These are phyloP conservation scores for Suillus lakei DNA, from an alignment of 768 basidiomycete genomes.

Conservation along the genomic window DNA sequence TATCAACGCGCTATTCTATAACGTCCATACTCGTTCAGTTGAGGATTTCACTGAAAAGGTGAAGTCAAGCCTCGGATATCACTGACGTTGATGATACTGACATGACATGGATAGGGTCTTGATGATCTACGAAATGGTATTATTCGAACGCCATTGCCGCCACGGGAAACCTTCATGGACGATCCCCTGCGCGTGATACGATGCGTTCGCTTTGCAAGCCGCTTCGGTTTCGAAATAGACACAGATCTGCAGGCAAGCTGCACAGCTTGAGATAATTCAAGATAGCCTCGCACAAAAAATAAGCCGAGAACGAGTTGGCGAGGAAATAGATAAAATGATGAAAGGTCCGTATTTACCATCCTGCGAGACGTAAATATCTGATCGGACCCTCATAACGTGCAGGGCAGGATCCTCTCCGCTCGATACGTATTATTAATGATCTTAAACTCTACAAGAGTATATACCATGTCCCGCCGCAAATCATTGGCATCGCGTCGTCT, in stretches of 20 bases:
- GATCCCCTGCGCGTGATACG: slow-evolving; percentile 94
- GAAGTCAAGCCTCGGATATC: slow-evolving; percentile 7
- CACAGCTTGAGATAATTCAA: slow-evolving; percentile 65
- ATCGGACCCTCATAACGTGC: slow-evolving; percentile 9
- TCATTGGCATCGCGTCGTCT: slow-evolving; percentile 49
- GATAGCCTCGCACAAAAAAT: slow-evolving; percentile 78
- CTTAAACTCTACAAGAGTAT: slow-evolving; percentile 73
- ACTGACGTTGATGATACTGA: slow-evolving; percentile 16
- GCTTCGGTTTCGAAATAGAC: slow-evolving; percentile 84
- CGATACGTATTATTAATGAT: slow-evolving; percentile 76
- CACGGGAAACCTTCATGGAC: slow-evolving; percentile 87
- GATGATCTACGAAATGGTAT: slow-evolving; percentile 79
- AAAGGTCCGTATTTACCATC: slow-evolving; percentile 54
- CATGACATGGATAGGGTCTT: slow-evolving; percentile 61
- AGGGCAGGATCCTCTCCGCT: slow-evolving; percentile 77
- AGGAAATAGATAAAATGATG: slow-evolving; percentile 94
- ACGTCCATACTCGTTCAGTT: slow-evolving; percentile 81
- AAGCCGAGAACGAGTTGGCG: slow-evolving; percentile 88
- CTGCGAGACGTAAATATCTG: slow-evolving; percentile 8
- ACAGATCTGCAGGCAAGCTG: slow-evolving; percentile 65
- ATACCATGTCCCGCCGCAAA: slow-evolving; percentile 59
- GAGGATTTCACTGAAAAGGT: slow-evolving; percentile 90
- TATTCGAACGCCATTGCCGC: slow-evolving; percentile 88
- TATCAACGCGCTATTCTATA: slow-evolving; percentile 96
- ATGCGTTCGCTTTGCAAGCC: slow-evolving; percentile 88